Conservation (phyloP, 306 rosid species). For the Pyrus pyrifolia region DNA sequence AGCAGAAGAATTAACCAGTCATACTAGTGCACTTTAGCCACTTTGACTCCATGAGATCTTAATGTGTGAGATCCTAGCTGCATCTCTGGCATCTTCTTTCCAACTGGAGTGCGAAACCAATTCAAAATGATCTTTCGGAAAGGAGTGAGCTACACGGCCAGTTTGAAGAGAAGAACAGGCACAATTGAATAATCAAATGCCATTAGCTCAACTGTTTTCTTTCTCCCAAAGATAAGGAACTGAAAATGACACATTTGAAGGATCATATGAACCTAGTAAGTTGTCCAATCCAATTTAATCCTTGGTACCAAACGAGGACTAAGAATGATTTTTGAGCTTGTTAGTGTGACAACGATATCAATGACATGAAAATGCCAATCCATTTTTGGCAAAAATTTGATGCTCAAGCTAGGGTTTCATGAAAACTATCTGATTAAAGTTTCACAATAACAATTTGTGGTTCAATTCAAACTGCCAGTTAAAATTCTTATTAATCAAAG, state of each 20-base stretch:
- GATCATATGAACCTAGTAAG: background rate
- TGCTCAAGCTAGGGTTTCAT: background rate
- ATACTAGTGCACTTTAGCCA: conserved; percentile 24
- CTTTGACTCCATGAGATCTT: conserved; percentile 22
- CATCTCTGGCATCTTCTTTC: conserved; percentile 3
- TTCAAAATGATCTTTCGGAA: background rate
- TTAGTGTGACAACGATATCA: background rate
- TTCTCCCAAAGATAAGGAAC: background rate
- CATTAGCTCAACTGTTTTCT: background rate
- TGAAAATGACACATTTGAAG: background rate
- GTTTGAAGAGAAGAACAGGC: background rate
- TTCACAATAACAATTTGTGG: background rate
- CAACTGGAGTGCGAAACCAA: background rate
- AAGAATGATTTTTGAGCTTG: background rate
- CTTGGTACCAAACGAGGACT: background rate
- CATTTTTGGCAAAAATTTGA: background rate
- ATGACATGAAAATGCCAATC: background rate
- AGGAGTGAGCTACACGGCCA: background rate
- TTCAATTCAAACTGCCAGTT: background rate
- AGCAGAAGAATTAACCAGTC: conserved; percentile 43
- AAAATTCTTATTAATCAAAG: background rate
- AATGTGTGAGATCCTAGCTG: conserved; percentile 3
- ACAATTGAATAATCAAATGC: background rate
- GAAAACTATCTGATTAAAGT: background rate
- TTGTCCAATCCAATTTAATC: background rate